Evolutionary conservation across 768 basidiomycete species (phyloP).

Genomic region (Macrocybe gigantea): DNA sequence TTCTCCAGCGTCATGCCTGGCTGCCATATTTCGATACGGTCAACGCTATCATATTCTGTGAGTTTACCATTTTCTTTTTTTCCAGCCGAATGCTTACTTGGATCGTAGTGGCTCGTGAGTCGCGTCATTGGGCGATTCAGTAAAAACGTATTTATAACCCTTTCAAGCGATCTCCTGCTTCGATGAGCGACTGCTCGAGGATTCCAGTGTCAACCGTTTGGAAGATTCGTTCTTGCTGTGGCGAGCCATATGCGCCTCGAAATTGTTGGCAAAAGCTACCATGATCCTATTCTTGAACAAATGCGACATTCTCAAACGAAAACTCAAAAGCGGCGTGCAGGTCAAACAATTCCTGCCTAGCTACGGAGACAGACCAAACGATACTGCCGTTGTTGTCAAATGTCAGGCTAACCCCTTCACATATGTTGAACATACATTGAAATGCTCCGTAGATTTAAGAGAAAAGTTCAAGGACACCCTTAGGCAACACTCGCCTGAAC

Average conservation of each 20-base stretch:
- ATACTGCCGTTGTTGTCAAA: conserved; percentile 42
- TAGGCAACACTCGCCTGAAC: conserved; percentile 42
- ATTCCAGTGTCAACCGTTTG: conserved; percentile 57
- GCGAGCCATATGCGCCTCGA: conserved; percentile 54
- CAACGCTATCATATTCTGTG: conserved; percentile 73
- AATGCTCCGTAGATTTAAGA: conserved; percentile 22
- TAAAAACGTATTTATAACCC: not conserved
- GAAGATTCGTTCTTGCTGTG: conserved; percentile 72
- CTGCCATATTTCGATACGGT: conserved; percentile 68
- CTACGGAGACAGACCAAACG: conserved; percentile 60
- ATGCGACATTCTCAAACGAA: conserved; percentile 53
- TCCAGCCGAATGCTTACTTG: conserved; percentile 10
- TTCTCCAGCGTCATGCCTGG: conserved; percentile 60
- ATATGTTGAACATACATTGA: not conserved
- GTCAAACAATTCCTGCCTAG: conserved; percentile 53
- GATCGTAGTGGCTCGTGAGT: conserved; percentile 47
- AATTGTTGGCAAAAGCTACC: conserved; percentile 52
- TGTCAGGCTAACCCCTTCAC: conserved; percentile 34
- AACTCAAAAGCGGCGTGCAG: conserved; percentile 37
- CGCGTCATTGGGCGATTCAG: conserved; percentile 23
- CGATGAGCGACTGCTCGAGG: conserved; percentile 46
- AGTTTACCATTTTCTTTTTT: conserved; percentile 29
- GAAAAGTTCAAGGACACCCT: conserved; percentile 47
- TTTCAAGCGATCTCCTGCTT: conserved; percentile 35
- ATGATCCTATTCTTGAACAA: conserved; percentile 76